Evolutionary conservation across 2,329 filamentous ascomycete species (phyloP).

Genomic region (Sporothrix pallida): DNA sequence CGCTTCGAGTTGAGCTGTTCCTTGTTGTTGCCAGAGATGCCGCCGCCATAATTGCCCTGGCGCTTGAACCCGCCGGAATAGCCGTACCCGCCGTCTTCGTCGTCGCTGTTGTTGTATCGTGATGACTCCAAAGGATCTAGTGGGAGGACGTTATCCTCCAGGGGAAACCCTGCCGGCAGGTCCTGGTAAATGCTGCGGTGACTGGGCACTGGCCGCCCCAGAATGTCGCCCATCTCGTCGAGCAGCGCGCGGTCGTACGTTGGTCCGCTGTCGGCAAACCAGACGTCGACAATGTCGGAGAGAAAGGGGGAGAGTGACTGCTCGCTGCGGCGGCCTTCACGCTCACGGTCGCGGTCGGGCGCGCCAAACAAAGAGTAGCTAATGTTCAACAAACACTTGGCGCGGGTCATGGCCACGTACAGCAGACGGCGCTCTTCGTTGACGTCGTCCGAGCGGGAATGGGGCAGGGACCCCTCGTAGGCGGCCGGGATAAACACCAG

Average conservation of each 20-base stretch:
- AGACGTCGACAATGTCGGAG: constrained; percentile 55
- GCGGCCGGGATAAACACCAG: constrained; percentile 90
- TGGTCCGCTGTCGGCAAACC: constrained; percentile 68
- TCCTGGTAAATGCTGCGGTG: constrained; percentile 59
- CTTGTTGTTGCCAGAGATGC: background rate
- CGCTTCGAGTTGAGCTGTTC: constrained; percentile 40
- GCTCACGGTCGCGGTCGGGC: constrained; percentile 45
- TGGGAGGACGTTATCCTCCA: constrained; percentile 73
- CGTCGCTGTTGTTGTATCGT: constrained; percentile 10
- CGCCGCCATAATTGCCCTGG: too few species aligned
- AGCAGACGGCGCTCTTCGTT: constrained; percentile 88
- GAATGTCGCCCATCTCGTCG: constrained; percentile 71
- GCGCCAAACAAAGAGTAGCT: constrained; percentile 77
- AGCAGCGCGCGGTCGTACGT: constrained; percentile 68
- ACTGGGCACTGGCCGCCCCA: constrained; percentile 66
- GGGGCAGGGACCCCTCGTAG: constrained; percentile 89
- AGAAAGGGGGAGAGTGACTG: constrained; percentile 73
- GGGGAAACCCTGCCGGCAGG: constrained; percentile 59
- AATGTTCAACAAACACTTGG: constrained; percentile 83
- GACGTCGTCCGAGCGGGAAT: constrained; percentile 80
- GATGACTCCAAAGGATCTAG: constrained; percentile 57
- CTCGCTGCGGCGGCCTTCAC: constrained; percentile 5
- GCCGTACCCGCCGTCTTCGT: constrained; percentile 32
- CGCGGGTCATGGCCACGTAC: constrained; percentile 96
- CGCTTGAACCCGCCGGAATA: background rate